phyloP scores from a whole-genome alignment of 208 protist genomes.

The Trypanosoma avium region DNA sequence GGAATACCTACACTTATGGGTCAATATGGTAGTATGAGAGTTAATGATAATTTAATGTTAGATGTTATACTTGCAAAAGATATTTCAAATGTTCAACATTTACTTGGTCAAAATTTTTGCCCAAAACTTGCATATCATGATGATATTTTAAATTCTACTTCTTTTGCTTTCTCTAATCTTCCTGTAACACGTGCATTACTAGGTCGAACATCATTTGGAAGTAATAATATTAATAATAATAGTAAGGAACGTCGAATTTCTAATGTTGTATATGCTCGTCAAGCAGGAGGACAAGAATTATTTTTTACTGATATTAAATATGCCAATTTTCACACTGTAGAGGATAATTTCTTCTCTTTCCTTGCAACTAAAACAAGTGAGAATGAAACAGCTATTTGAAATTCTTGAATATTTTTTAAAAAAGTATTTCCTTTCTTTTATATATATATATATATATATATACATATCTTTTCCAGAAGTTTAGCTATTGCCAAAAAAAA shows the following conservation, averaged over 20 bases:
- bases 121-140: too few relatives aligned
- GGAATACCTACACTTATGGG: conserved; percentile 1
- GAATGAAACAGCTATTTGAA: not conserved
- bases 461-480: too few relatives aligned
- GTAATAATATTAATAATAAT: not conserved
- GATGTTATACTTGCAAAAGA: not conserved
- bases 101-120: too few relatives aligned
- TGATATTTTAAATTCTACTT: not conserved
- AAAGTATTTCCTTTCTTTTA: too few relatives aligned
- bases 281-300: conserved; percentile 6
- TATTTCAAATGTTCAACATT: not conserved
- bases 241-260: not conserved
- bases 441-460: too few relatives aligned
- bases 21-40: not conserved
- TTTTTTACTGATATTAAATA: conserved; percentile 15
- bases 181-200: conserved; percentile 24
- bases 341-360: conserved; percentile 10
- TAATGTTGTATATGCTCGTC: conserved; percentile 6
- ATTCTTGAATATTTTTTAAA: too few relatives aligned
- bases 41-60: not conserved
- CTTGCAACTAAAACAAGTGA: not conserved
- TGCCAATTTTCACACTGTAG: conserved; percentile 7
- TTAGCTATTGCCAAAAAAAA: too few relatives aligned
- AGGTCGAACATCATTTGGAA: conserved; percentile 14
- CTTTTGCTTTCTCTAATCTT: conserved; percentile 15